Percentiles rank a stretch among this genome's conserved stretches.
Evolutionary conservation across 305 asterid species (phyloP).

Genomic region (Vinca major): DNA sequence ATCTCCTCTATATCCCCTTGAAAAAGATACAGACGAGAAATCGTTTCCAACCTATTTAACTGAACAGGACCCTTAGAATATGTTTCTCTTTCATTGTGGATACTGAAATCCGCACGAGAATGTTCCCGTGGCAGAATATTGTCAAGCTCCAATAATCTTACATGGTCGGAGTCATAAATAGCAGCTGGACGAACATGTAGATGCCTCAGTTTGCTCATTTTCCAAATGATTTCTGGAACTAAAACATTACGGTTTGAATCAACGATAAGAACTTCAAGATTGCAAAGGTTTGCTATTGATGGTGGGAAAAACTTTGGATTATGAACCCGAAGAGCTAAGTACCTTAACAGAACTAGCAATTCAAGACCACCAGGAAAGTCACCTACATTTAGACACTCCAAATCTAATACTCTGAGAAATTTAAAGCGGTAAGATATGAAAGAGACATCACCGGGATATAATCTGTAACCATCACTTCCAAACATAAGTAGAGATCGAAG

Average conservation of each 20-base stretch:
- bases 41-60: neutral
- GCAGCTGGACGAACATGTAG: neutral
- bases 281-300: constrained; percentile 4
- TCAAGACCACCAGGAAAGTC: neutral
- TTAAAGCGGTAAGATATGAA: neutral
- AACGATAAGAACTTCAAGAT: constrained; percentile 8
- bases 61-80: too few relatives aligned
- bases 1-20: constrained; percentile 6
- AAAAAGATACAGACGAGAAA: neutral
- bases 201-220: neutral
- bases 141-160: too few relatives aligned
- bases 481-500: neutral
- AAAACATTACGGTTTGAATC: neutral
- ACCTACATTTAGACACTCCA: neutral
- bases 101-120: neutral
- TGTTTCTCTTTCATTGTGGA: too few relatives aligned
- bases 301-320: neutral
- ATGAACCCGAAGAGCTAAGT: neutral
- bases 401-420: constrained; percentile 17
- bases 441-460: neutral
- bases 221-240: too few relatives aligned
- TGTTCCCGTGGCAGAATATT: neutral
- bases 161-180: too few relatives aligned
- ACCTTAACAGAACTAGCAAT: constrained; percentile 9
- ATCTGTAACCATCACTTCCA: too few relatives aligned